Evolutionary conservation across 805 yeast genomes (phyloP), one percentile per base, ranked within the genome.

Genomic region (Lipomyces sp.): DNA sequence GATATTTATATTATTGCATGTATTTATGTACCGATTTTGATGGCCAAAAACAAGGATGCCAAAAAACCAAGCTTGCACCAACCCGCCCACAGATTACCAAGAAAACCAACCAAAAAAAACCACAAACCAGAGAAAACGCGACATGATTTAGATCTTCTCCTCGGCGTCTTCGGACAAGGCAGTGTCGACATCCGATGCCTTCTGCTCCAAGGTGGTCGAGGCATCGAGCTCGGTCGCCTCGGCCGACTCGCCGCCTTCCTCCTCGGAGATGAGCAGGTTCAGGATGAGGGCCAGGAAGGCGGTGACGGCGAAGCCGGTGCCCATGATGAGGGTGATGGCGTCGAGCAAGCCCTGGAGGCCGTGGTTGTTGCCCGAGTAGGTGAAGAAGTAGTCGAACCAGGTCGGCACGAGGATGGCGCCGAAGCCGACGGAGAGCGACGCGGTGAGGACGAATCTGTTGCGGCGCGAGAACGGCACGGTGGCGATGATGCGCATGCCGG

Each of bases 371-470:
- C 90, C 90, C 2, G 63, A 47, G 69, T 84, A 84, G 18, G 86
- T 79, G 70, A 84, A 84, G 13, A 84, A 78, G 55, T 71, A 63
- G 46, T 69, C 65, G 62, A 84, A 84, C 88, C 88, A 84, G 62
- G 69, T 65, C 32, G 82, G 78, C 11, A 83, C 83, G 51, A 84
- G 69, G 50, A 76, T 74, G 19, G 88, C 77, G 47, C 87, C 89
- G 32, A 84, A 64, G 18, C 91, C 90, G 28, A 82, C 80, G 55
- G 81, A 65, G 39, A 82, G 66, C 1, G 86, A 70, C 5, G 84
- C 81, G 4, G 91, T 82, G 34, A 84, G 71, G 19, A 84, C 79
- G 61, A 84, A 82, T 55, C 91, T 73, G 66, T 84, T 88, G 66
- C 90, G 77, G 67, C 90, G 76, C 7, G 86, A 78, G 67, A 83